A percentile compares a stretch with the other conserved stretches of the same genome.
Conservation (phyloP, 768 basidiomycete genomes). For the Favolaschia claudopus region DNA sequence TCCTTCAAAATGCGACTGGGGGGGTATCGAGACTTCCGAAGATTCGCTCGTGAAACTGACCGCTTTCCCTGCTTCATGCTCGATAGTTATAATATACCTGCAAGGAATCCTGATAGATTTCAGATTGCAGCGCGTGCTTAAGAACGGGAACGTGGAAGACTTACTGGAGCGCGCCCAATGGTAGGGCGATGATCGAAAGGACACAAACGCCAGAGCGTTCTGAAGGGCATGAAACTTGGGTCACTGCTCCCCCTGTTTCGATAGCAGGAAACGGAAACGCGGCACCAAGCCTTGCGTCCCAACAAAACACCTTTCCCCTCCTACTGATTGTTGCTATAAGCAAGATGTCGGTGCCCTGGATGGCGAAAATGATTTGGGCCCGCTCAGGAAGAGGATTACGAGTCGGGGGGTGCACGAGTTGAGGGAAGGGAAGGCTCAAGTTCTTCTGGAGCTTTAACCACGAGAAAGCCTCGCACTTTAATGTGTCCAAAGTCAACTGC, state of each 20-base stretch:
- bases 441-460: conserved; percentile 12
- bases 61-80: conserved; percentile 4
- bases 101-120: too few relatives aligned
- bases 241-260: conserved; percentile 1
- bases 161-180: too few relatives aligned
- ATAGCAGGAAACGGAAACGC: conserved; percentile 1
- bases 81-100: conserved; percentile 15
- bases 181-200: not conserved
- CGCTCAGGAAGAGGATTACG: not conserved
- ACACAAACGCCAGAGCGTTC: not conserved
- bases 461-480: conserved; percentile 3
- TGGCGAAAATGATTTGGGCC: conserved; percentile 4
- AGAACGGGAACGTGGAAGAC: too few relatives aligned
- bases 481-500: conserved; percentile 2
- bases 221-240: not conserved
- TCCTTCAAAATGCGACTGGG: not conserved
- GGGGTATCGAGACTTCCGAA: not conserved
- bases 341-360: conserved; percentile 22
- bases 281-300: not conserved
- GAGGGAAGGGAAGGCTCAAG: conserved; percentile 6
- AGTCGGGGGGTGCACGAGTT: not conserved
- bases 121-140: too few relatives aligned
- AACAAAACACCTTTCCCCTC: conserved; percentile 1
- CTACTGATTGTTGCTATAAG: conserved; percentile 8
- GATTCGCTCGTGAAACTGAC: not conserved